These are phyloP conservation scores for Bocquillonia castaneifolia DNA, from an alignment of 441 rosid species.

Conservation along the genomic window DNA sequence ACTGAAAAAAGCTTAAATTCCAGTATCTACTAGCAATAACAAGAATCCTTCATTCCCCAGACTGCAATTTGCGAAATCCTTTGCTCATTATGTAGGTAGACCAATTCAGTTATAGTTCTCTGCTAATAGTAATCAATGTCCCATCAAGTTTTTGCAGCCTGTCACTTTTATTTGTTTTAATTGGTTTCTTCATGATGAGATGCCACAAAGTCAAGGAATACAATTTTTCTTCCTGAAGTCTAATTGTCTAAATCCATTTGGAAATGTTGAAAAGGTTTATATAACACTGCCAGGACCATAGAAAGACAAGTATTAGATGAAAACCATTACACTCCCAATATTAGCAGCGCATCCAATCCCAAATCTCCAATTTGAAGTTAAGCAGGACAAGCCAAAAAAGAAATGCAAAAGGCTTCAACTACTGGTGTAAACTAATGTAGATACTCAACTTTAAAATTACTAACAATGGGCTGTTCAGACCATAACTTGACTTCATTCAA, in stretches of 20 bases:
- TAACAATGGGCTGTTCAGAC: neutral
- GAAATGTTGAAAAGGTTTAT: neutral
- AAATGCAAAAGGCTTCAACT: neutral
- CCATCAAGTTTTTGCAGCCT: neutral
- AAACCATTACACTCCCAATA: too few species aligned
- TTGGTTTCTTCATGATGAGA: neutral
- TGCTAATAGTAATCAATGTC: neutral
- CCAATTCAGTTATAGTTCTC: neutral
- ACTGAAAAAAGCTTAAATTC: neutral
- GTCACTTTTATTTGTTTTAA: neutral
- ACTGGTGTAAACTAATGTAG: neutral
- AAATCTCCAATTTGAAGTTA: neutral
- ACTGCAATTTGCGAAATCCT: neutral
- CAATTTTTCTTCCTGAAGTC: neutral
- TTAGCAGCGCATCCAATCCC: neutral
- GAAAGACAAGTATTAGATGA: neutral
- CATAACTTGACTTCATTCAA: slow-evolving; percentile 1
- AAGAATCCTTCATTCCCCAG: neutral
- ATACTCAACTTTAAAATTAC: neutral
- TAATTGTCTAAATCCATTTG: neutral
- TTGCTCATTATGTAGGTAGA: neutral
- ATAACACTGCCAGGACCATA: neutral
- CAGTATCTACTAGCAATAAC: neutral
- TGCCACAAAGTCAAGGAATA: neutral
- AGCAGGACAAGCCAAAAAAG: neutral